Base-by-base conservation (phyloP, 352 stramenopile species). In the Phytophthora vignae region DNA sequence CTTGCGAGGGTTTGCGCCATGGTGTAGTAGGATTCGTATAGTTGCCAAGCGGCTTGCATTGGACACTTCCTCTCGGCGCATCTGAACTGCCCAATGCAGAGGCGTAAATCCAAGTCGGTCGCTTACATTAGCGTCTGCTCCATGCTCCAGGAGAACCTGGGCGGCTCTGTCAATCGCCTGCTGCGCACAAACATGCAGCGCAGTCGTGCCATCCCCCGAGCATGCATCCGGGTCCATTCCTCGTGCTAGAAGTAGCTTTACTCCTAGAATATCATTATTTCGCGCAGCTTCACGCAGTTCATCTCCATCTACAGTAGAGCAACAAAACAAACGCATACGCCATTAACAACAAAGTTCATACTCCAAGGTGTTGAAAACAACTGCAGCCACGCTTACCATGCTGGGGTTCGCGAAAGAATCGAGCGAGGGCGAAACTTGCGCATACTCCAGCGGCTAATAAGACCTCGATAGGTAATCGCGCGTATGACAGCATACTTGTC, bases 51-150 rank as follows among this genome's bases (percentile, higher is more conserved):
- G 84, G 66, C 84, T 93, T 29, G 75, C 55, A 3, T 79, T 40
- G 15, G 83, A 93, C 14, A 84, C 62, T 76, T 95, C 89, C 71
- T 96, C 87, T 54, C 89, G 83, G 50, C 87, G 84, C 69, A 95
- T 80, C 60, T 95, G 87, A 4, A 96, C 89, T 10, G 89, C 86
- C 87, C 89, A 96, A 61, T 96, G 86, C 40, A 95, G 60, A 9
- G 89, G 87, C 11, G 87, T 91, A 49, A 95, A 93, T 3, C 87
- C 87, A 38, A 95, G 67, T 4, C 81, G 71, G 69, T 94, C 86
- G 4, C 53, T 52, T 15, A 84, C 59, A 55, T 95, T 94, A 3
- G 82, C 74, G 55, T 94, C 78, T n/a, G 87, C 86, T 48, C 79
- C 75, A 58, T 88, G 73, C 55, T 88, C 83, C 9, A 96, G 77